phyloP scores from a whole-genome alignment of 2,329 filamentous ascomycete species.

The Ophiostoma himal-ulmi region DNA sequence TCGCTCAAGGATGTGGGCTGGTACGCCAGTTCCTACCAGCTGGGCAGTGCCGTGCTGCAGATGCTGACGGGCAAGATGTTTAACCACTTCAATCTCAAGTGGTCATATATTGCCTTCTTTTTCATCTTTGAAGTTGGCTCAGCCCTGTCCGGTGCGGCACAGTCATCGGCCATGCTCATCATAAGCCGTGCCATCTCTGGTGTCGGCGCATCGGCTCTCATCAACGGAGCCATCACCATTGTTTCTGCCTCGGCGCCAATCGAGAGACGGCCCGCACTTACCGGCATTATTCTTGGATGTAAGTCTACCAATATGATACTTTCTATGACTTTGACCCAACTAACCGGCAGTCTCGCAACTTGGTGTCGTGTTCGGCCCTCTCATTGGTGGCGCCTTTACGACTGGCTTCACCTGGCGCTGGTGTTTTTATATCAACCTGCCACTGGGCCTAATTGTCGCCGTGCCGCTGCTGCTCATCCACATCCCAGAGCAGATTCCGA shows the following conservation, averaged over 20 bases:
- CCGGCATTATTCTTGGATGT: slow-evolving; percentile 28
- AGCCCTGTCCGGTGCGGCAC: slow-evolving; percentile 47
- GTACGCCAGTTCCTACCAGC: slow-evolving; percentile 27
- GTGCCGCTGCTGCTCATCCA: slow-evolving; percentile 32
- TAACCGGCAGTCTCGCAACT: slow-evolving; percentile 35
- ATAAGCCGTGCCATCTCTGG: slow-evolving; percentile 50
- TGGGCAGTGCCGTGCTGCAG: slow-evolving; percentile 39
- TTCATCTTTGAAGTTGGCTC: slow-evolving; percentile 52
- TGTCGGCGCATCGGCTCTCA: slow-evolving; percentile 45
- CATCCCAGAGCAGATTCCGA: slow-evolving; percentile 36
- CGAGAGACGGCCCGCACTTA: slow-evolving; percentile 36
- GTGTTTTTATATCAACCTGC: slow-evolving; percentile 47
- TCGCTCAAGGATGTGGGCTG: slow-evolving; percentile 26
- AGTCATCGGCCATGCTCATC: slow-evolving; percentile 48
- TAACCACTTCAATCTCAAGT: slow-evolving; percentile 38
- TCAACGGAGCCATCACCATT: slow-evolving; percentile 49
- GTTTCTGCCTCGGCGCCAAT: slow-evolving; percentile 38
- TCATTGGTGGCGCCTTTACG: slow-evolving; percentile 42
- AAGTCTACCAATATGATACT: background rate
- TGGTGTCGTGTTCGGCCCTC: slow-evolving; percentile 43
- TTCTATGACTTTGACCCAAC: background rate
- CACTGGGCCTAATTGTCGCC: slow-evolving; percentile 37
- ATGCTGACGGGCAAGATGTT: slow-evolving; percentile 50
- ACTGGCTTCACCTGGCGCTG: slow-evolving; percentile 41
- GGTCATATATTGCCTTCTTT: slow-evolving; percentile 40